These are phyloP conservation scores for Coemansia sp. DNA, from an alignment of 192 early-diverging fungal genomes.

Conservation along the genomic window DNA sequence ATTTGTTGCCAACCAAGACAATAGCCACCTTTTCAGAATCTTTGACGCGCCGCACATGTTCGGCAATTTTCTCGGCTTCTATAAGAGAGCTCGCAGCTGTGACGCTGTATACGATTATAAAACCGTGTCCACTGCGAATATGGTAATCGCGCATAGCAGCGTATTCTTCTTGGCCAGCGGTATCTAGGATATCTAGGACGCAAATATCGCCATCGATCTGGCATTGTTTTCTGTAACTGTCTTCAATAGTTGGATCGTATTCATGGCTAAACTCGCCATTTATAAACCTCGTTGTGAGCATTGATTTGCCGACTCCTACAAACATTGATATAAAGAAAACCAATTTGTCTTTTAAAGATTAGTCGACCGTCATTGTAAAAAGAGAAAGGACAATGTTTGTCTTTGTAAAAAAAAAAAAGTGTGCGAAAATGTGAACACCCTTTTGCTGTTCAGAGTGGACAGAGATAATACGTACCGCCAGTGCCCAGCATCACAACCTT, in stretches of 20 bases:
- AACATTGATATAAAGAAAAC: neutral
- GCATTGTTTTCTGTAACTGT: conserved; percentile 86
- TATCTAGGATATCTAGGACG: conserved; percentile 90
- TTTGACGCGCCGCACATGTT: conserved; percentile 81
- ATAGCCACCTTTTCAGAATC: conserved; percentile 77
- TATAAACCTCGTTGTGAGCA: conserved; percentile 91
- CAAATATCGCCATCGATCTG: conserved; percentile 80
- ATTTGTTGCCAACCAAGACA: conserved; percentile 88
- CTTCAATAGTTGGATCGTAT: conserved; percentile 96
- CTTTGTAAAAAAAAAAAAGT: neutral
- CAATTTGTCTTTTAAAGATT: neutral
- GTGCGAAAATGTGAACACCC: conserved; percentile 6
- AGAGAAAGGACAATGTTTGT: neutral
- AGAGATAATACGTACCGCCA: conserved; percentile 67
- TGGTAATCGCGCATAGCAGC: conserved; percentile 81
- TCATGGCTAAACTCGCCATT: conserved; percentile 91
- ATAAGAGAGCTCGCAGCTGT: conserved; percentile 56
- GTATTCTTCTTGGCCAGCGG: conserved; percentile 90
- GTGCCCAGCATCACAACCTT: conserved; percentile 94
- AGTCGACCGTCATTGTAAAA: neutral
- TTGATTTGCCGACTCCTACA: conserved; percentile 79
- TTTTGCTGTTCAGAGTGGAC: neutral
- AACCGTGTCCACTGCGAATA: conserved; percentile 87
- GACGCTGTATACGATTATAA: conserved; percentile 83
- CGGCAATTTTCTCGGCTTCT: conserved; percentile 72